These are phyloP conservation scores for Suillus discolor DNA, from an alignment of 768 basidiomycete genomes.

Conservation along the genomic window DNA sequence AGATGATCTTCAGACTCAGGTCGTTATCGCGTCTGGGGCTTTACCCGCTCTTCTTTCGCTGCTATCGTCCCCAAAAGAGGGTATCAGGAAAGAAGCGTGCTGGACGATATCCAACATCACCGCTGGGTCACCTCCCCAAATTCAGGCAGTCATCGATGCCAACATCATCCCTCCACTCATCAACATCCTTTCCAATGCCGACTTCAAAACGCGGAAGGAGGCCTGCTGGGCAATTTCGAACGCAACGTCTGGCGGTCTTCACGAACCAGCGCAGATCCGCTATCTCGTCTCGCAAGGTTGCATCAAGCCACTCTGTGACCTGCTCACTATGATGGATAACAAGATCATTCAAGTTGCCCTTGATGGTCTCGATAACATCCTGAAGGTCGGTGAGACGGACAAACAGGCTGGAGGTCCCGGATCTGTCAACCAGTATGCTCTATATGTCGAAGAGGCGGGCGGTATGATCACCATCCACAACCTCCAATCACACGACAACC, in stretches of 20 bases:
- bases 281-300: slow-evolving; percentile 98
- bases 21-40: slow-evolving; percentile 97
- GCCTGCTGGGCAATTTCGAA: slow-evolving; percentile 99
- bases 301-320: slow-evolving; percentile 97
- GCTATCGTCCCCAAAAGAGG: slow-evolving; percentile 95
- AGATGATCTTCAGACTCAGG: slow-evolving; percentile 98
- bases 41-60: slow-evolving; percentile 92
- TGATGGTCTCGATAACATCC: slow-evolving; percentile 96
- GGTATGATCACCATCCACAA: slow-evolving; percentile 99
- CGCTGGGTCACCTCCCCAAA: slow-evolving; percentile 95
- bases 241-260: slow-evolving; percentile 95
- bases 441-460: slow-evolving; percentile 96
- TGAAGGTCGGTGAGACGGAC: slow-evolving; percentile 97
- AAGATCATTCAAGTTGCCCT: slow-evolving; percentile 99
- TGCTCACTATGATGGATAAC: slow-evolving; percentile 98
- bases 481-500: slow-evolving; percentile 98
- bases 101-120: slow-evolving; percentile 99
- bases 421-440: slow-evolving; percentile 88
- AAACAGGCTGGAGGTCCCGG: slow-evolving; percentile 81
- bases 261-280: slow-evolving; percentile 95
- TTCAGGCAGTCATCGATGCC: slow-evolving; percentile 96
- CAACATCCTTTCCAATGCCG: slow-evolving; percentile 96
- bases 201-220: slow-evolving; percentile 99
- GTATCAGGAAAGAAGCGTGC: slow-evolving; percentile 98
- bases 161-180: slow-evolving; percentile 98